Base-by-base conservation (phyloP, 768 basidiomycete genomes). In the Omphalotus guepiniiformis region DNA sequence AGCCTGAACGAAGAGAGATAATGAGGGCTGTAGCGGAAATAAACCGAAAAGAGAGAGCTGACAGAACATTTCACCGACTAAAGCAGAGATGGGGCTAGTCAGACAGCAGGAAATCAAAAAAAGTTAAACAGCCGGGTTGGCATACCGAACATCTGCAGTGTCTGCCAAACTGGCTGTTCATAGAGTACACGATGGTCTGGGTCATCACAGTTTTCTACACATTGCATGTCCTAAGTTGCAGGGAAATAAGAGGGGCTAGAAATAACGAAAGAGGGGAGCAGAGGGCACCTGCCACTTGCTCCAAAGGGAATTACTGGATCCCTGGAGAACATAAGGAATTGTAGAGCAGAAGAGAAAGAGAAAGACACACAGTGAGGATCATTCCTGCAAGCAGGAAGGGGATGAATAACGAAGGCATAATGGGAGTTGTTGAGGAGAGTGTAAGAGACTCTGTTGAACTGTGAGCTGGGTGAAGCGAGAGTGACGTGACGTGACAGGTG, bases 91-190 rank as follows among this genome's bases (percentile, higher is more conserved):
- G 55, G 60, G 48, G 51, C 51, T 38, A 51, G 49, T 48, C 34
- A 36, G 54, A 53, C 49, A 23, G 48, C 12, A 59, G 49, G 50
- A 39, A 55, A 39, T 47, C 39, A 50, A 47, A 35, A 28, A 47
- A 38, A 44, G 41, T 32, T 51, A 59, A 47, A 39, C 40, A 47
- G 36, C 40, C 45, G 41, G 53, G 52, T 38, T 37, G 36, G 77
- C 85, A 65, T 60, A 89, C 87, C 73, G 67, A 90, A 91, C 88
- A 91, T 93, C 65, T 90, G 88, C 32, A 92, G 75, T 12, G 82
- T 90, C 66, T 93, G 90, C 88, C 91, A 88, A 21, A 95, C 91
- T 4, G 93, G 93, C 63, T 97, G 95, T 60, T 97, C 93, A 63
- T 88, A 98, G 25, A 90, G 76, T 40, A 93, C 74, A 3, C 58